phyloP scores from a whole-genome alignment of 2,329 filamentous ascomycete genomes.

The Colletotrichum eremochloae region DNA sequence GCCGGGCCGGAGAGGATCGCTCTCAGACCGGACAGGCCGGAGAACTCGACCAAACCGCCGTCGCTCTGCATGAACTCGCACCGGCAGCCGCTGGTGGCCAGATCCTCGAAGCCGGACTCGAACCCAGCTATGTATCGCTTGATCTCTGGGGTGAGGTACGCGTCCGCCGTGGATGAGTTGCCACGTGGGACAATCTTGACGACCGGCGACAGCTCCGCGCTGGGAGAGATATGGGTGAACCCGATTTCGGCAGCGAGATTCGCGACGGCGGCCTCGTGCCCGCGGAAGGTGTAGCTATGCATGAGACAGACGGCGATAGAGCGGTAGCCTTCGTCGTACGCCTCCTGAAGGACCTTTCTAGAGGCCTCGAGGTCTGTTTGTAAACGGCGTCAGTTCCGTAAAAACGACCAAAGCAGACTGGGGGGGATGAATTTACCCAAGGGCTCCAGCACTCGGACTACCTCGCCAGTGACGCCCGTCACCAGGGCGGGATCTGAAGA shows the following conservation, averaged over 20 bases:
- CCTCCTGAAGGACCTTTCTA: constrained; percentile 66
- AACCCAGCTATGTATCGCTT: constrained; percentile 73
- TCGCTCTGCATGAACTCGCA: constrained; percentile 82
- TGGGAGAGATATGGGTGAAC: constrained; percentile 73
- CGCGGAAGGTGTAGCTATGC: constrained; percentile 79
- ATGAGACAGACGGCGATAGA: constrained; percentile 79
- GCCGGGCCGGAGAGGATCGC: constrained; percentile 81
- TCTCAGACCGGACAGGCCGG: constrained; percentile 75
- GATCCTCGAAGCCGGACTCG: constrained; percentile 62
- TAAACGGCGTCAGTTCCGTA: not conserved
- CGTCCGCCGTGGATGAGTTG: constrained; percentile 83
- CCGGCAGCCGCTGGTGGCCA: constrained; percentile 62
- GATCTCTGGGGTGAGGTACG: constrained; percentile 81
- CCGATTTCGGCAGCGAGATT: constrained; percentile 55
- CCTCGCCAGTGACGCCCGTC: constrained; percentile 75
- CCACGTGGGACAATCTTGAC: constrained; percentile 81
- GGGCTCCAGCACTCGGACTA: constrained; percentile 73
- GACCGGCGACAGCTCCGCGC: constrained; percentile 67
- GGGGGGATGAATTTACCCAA: constrained; percentile 51
- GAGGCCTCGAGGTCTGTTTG: constrained; percentile 61
- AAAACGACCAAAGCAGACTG: rapidly evolving
- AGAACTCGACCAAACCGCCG: constrained; percentile 65
- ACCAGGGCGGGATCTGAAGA: constrained; percentile 50
- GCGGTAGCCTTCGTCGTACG: constrained; percentile 72
- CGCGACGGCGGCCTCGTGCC: constrained; percentile 62